Base-by-base conservation (phyloP, 345 rosid genomes). In the Bretschneidera sinensis region DNA sequence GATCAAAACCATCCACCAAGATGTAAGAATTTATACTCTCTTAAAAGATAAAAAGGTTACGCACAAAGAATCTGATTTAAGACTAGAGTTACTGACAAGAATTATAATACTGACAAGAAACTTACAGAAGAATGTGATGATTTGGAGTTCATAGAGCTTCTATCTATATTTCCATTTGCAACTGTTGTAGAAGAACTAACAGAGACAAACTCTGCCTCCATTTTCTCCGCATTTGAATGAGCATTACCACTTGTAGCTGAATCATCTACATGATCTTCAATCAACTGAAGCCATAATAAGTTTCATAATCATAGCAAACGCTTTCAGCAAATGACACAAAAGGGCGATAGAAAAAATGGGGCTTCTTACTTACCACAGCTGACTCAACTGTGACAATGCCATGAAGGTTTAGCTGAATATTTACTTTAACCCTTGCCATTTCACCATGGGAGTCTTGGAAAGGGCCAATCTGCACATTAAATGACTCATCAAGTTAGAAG, bases 391-490 rank as follows among this genome's bases (percentile, higher is more conserved):
- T 72, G 59, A 85, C 75, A 67, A 88, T 72, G 47, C 96, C 96
- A 60, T 88, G 86, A 60, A 88, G 86, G 65, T 85, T 78, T 71
- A 88, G 74, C 48, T 70, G 76, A 69, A 83, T 75, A 72, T 75
- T 79, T 53, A 88, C 80, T 78, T 83, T 88, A 63, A 88, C 81
- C 65, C 72, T 85, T 48, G 81, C 80, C 54, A 70, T 78, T 69
- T 85, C 79, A 63, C 62, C 59, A 4, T 58, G 50, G 35, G 83
- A 74, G 70, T 56, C 64, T 63, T 75, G 81, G 31, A 88, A 83
- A 66, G 96, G 92, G 55, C 88, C 92, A 67, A 88, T 71, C 96
- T 88, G 66, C 78, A 78, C 50, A 60, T 43, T 55, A 60, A 68
- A 61, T 16, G n/a, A n/a, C n/a, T n/a, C n/a, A n/a, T n/a, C n/a